phyloP scores from a whole-genome alignment of 306 rosid genomes.

The Argentina anserina region DNA sequence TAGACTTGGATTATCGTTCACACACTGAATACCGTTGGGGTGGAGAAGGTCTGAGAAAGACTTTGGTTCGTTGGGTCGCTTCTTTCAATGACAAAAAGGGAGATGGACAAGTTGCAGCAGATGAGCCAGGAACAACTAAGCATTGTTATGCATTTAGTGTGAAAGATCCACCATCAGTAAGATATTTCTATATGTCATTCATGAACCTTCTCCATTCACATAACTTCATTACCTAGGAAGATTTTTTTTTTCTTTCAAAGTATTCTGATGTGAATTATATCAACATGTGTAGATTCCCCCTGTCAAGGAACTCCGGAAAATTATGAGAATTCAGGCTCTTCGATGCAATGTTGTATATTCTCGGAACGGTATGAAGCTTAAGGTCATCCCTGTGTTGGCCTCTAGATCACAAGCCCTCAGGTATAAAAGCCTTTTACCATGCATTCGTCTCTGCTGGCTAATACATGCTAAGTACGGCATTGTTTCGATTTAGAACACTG shows the following conservation, averaged over 20 bases:
- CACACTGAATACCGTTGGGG: conserved; percentile 59
- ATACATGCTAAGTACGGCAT: neutral
- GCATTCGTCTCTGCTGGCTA: neutral
- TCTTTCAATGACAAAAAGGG: conserved; percentile 38
- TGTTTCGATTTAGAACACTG: neutral
- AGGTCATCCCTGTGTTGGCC: conserved; percentile 50
- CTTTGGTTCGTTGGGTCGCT: conserved; percentile 48
- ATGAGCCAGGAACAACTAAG: conserved; percentile 36
- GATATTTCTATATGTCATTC: conserved; percentile 3
- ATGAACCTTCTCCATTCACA: neutral
- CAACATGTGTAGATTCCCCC: conserved; percentile 39
- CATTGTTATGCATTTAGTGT: conserved; percentile 47
- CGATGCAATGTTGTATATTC: conserved; percentile 42
- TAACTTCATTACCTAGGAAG: neutral
- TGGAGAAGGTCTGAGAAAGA: conserved; percentile 51
- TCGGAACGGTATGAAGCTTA: conserved; percentile 41
- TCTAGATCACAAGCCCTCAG: conserved; percentile 58
- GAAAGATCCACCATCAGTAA: conserved; percentile 35
- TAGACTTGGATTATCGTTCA: conserved; percentile 43
- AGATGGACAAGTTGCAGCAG: conserved; percentile 24
- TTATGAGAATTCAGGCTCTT: conserved; percentile 53
- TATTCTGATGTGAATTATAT: neutral
- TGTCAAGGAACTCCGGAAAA: conserved; percentile 40
- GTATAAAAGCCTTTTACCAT: conserved; percentile 12
- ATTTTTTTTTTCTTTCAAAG: neutral